Percentiles rank a stretch among this genome's conserved stretches.
Evolutionary conservation across 2,329 filamentous ascomycete species (phyloP).

Genomic region (Aspergillus awamori): DNA sequence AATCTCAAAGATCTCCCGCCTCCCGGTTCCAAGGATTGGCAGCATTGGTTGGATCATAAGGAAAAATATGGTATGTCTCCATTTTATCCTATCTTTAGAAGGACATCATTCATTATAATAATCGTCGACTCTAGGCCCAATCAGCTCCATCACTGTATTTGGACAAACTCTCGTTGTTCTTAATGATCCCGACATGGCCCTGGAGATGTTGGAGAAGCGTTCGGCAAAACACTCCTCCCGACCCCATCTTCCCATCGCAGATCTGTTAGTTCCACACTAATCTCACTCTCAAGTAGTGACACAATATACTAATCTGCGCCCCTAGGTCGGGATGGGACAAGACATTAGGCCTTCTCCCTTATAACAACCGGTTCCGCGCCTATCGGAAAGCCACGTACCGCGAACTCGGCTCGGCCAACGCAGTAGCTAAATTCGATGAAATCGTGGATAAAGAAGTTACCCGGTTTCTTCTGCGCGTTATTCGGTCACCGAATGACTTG

Average conservation of each 20-base stretch:
- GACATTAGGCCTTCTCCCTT: slow-evolving; percentile 36
- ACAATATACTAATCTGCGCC: too few relatives aligned
- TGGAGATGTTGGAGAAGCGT: slow-evolving; percentile 38
- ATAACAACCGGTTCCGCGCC: slow-evolving; percentile 40
- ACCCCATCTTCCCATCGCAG: slow-evolving; percentile 29
- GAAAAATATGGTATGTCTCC: slow-evolving; percentile 35
- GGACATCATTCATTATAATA: neutral
- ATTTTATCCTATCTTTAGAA: too few relatives aligned
- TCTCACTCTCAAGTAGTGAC: too few relatives aligned
- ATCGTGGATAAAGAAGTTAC: slow-evolving; percentile 50
- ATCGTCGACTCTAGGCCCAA: slow-evolving; percentile 25
- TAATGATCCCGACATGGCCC: slow-evolving; percentile 33
- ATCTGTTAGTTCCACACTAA: slow-evolving; percentile 28
- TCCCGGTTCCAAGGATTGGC: slow-evolving; percentile 38
- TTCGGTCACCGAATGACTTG: slow-evolving; percentile 44
- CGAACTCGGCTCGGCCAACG: slow-evolving; percentile 48
- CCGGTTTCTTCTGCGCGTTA: slow-evolving; percentile 47
- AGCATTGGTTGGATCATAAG: slow-evolving; percentile 48
- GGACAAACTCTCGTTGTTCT: slow-evolving; percentile 38
- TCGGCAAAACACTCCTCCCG: slow-evolving; percentile 32
- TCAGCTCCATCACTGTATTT: slow-evolving; percentile 39
- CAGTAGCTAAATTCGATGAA: slow-evolving; percentile 42
- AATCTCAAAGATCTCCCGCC: slow-evolving; percentile 54
- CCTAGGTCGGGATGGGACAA: slow-evolving; percentile 43
- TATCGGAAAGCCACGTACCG: slow-evolving; percentile 51